Evolutionary conservation across 1,139 yeast genomes (phyloP).

Genomic region (Yamadazyma diospyri): DNA sequence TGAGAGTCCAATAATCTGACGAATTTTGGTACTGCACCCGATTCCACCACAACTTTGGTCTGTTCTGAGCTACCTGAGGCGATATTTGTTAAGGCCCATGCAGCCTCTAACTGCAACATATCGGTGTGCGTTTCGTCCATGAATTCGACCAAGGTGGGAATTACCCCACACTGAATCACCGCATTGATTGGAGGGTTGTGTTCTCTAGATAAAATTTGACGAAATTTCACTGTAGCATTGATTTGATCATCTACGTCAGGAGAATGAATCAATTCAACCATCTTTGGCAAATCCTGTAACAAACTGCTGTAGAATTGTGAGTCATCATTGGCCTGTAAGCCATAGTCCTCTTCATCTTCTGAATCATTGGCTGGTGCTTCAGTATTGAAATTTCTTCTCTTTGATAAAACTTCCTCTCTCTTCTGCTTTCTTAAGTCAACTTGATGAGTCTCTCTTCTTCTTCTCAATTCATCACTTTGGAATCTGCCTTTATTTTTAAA

Average conservation of each 20-base stretch:
- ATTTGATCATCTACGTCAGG: slow-evolving; percentile 77
- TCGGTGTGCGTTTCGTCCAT: slow-evolving; percentile 78
- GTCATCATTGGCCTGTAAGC: slow-evolving; percentile 35
- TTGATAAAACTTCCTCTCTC: slow-evolving; percentile 90
- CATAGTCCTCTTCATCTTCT: slow-evolving; percentile 45
- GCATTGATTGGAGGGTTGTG: slow-evolving; percentile 96
- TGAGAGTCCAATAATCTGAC: slow-evolving; percentile 77
- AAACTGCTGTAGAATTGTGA: slow-evolving; percentile 52
- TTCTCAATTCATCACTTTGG: slow-evolving; percentile 92
- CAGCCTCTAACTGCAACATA: slow-evolving; percentile 93
- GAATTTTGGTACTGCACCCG: slow-evolving; percentile 91
- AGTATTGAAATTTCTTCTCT: slow-evolving; percentile 64
- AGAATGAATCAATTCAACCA: slow-evolving; percentile 80
- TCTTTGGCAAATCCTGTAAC: slow-evolving; percentile 75
- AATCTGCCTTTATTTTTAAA: slow-evolving; percentile 94
- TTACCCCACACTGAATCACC: slow-evolving; percentile 90
- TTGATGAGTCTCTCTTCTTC: slow-evolving; percentile 97
- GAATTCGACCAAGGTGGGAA: slow-evolving; percentile 83
- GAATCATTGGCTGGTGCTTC: slow-evolving; percentile 34
- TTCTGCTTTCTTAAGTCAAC: slow-evolving; percentile 95
- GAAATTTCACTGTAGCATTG: slow-evolving; percentile 86
- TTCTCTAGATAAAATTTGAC: slow-evolving; percentile 91
- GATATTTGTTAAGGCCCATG: slow-evolving; percentile 98
- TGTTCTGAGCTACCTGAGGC: slow-evolving; percentile 95
- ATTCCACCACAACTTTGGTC: slow-evolving; percentile 85